Evolutionary conservation across 2,329 filamentous ascomycete species (phyloP), one percentile per base, ranked within the genome.

Genomic region (Pseudocercospora vitis): DNA sequence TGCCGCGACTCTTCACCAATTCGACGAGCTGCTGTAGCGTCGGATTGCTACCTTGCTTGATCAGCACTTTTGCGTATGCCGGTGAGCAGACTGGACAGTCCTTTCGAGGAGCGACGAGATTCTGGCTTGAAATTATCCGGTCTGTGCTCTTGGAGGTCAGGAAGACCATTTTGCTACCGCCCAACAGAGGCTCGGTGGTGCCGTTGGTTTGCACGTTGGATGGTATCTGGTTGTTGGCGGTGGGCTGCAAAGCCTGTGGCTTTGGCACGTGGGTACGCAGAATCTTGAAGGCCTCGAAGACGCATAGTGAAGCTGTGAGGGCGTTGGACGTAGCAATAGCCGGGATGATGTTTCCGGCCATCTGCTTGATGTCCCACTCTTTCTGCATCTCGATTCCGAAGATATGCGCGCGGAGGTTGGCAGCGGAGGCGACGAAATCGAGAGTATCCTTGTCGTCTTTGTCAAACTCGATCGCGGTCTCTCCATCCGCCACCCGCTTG

Each of bases 261-360:
- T 49, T 53, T 21, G 53, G 48, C 11, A 42, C 47, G 35, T 83
- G 16, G 84, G 82, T 66, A 80, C 61, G 86, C 53, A 99, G 75
- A 19, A 97, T 86, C 71, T 96, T 97, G 78, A 95, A 94, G 0
- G 91, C 86, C 70, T 97, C 87, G 21, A 99, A 76, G 5, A 97
- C 91, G 67, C 91, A 97, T 7, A 99, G 80, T 9, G 90, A 88
- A 12, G 94, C 94, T 1, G 94, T 92, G 70, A 97, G 95, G 12
- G 94, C 94, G 70, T 99, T 99, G 0, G 94, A 97, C 0, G 94
- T 99, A 4, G 94, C 94, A 68, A 99, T 99, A 1, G 94, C 94
- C 1, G 94, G 94, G 57, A 99, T 99, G 65, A 99, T 99, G 70
- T 99, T 99, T 50, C 94, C 94, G 3, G 94, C 94, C 92, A 97